Evolutionary conservation across 1,284 basidiomycete genomes (phyloP), one percentile per base, ranked within the genome.

Genomic region (Sanghuangporus weigelae): DNA sequence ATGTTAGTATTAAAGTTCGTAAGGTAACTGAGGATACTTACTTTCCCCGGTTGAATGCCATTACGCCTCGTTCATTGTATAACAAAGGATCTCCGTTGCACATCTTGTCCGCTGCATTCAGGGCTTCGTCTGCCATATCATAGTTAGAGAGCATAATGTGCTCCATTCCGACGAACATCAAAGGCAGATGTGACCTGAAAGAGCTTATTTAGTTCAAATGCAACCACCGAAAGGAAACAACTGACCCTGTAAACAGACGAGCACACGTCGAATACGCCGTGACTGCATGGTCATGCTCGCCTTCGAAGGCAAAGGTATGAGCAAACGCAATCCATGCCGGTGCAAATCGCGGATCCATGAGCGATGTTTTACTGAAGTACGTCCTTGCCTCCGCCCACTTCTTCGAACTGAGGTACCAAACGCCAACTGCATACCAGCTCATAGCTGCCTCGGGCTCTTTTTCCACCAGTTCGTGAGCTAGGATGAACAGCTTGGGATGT

Each of bases 291-390:
- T 99, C 97, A 77, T 96, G 96, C 74, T 99, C 97, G 16, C 96
- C 96, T 74, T 99, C 96, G 66, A 94, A 81, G 1, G 96, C 93
- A 77, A 98, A 98, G 0, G 95, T 95, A 77, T 99, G 97, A 1
- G 92, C 97, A 74, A 98, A 99, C 1, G 95, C 93, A 64, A 98
- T 88, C 97, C 97, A 99, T 0, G 95, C 93, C 3, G 97, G 95
- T 0, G 88, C 93, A 74, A 98, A 98, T 5, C 96, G 85, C 19
- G 95, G 93, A 73, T 99, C 96, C 84, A 98, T 93, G n/a, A 98
- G 76, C 11, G 93, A 94, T 0, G 96, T 92, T 82, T 99, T 99
- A 72, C 93, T 95, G 67, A 98, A 96, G 73, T 95, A 97, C 66
- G 95, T 87, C 67, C 95, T 80, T 7, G 95, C 93, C 68, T 95